Evolutionary conservation across 2,329 filamentous ascomycete species (phyloP), one percentile per base, ranked within the genome.

Genomic region (Chaetoscypha palmicola): DNA sequence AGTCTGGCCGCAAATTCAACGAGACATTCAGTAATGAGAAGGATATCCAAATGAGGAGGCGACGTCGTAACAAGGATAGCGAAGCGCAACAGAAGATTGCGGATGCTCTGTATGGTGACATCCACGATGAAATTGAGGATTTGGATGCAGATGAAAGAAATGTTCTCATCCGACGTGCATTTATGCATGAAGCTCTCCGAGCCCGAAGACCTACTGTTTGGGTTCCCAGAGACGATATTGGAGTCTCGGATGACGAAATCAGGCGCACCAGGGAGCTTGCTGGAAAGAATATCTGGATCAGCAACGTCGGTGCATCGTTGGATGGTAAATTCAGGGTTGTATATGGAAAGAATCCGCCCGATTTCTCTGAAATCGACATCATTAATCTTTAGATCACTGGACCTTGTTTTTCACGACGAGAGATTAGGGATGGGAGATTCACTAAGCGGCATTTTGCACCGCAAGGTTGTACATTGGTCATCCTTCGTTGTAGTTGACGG

Each of bases 121-220:
- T 90, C 57, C 82, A 91, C 53, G 91, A 97, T 59, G 90, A 95
- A 68, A 82, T 98, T 51, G 91, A 96, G 63, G 92, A 98, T 61
- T 71, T 98, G 38, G 92, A 87, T 1, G 87, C 89, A 0, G 86
- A 91, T 14, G 88, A 96, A 62, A 77, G 92, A 56, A 90, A 97
- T 60, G 73, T 80, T 46, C 77, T 97, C 30, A 85, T 92, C 10
- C 83, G 83, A 43, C 83, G 89, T 57, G 89, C 91, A 0, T 98
- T 98, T 65, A 83, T 90, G 66, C 92, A 98, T 60, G 82, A 81
- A 24, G 92, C 92, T 1, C 72, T 96, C 28, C 80, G 92, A 7
- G 86, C 90, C 1, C 78, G 85, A 41, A 76, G 89, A 41, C 92
- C 92, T 0, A 87, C 86, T 0, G 81, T 98, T 20, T 98, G 92